Conservation (phyloP, 148 eudicot species). For the Rheum nobile region DNA sequence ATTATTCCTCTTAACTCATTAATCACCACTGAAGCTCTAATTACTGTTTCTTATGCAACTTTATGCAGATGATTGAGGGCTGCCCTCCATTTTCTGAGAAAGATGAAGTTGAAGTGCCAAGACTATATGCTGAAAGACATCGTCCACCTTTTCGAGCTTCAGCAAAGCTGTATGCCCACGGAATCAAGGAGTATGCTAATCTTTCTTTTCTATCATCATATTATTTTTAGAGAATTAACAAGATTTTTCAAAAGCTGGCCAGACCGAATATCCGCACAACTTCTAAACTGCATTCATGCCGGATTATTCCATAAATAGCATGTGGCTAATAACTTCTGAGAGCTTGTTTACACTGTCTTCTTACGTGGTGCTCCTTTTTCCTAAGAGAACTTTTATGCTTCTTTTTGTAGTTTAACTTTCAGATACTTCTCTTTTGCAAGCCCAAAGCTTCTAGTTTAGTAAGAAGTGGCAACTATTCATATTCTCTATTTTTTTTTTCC, state of each 20-base stretch:
- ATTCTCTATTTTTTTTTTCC: too few relatives aligned
- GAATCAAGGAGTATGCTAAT: slow-evolving; percentile 71
- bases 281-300: neutral
- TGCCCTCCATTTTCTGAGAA: slow-evolving; percentile 52
- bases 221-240: neutral
- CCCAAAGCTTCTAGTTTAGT: neutral
- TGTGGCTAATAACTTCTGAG: neutral
- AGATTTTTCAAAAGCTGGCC: neutral
- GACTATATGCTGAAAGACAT: slow-evolving; percentile 48
- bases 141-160: slow-evolving; percentile 91
- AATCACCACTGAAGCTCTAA: neutral
- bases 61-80: slow-evolving; percentile 90
- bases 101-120: slow-evolving; percentile 50
- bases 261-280: neutral
- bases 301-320: neutral
- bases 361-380: neutral
- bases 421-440: neutral
- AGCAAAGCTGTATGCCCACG: slow-evolving; percentile 59
- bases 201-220: neutral
- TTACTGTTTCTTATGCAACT: neutral
- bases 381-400: neutral
- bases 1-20: slow-evolving; percentile 3
- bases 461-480: neutral
- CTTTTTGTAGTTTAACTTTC: neutral
- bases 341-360: neutral